Evolutionary conservation across 495 filamentous ascomycete species (phyloP).

Genomic region (Aspergillus carlsbadensis): DNA sequence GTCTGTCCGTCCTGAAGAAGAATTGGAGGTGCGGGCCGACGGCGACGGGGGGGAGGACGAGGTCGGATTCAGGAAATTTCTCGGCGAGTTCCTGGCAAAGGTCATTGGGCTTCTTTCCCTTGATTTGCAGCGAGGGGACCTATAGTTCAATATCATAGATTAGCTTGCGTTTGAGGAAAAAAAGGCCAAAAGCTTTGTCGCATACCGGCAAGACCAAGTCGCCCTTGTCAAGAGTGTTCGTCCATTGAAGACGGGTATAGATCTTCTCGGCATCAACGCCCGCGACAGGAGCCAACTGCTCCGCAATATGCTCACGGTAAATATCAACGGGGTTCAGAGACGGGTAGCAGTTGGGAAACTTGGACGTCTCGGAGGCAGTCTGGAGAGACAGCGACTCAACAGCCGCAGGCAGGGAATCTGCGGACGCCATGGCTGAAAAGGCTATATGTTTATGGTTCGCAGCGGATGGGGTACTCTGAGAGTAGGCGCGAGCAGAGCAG

Average conservation of each 20-base stretch:
- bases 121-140: constrained; percentile 74
- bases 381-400: constrained; percentile 42
- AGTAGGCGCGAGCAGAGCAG: constrained; percentile 1
- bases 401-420: constrained; percentile 32
- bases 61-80: constrained; percentile 77
- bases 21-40: constrained; percentile 74
- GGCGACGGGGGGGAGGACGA: constrained; percentile 65
- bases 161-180: neutral
- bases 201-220: constrained; percentile 74
- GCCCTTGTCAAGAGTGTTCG: constrained; percentile 81
- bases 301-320: constrained; percentile 80
- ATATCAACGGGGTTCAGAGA: constrained; percentile 82
- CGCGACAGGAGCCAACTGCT: constrained; percentile 68
- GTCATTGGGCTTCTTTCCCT: constrained; percentile 75
- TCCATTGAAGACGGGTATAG: constrained; percentile 78
- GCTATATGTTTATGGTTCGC: neutral
- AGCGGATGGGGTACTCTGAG: neutral
- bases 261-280: constrained; percentile 74
- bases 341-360: constrained; percentile 54
- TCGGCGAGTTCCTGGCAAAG: constrained; percentile 67
- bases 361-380: constrained; percentile 37
- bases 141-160: constrained; percentile 15
- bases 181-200: constrained; percentile 2
- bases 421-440: constrained; percentile 33
- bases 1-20: constrained; percentile 65